Evolutionary conservation across 2,329 filamentous ascomycete genomes (phyloP).

Genomic region (Curvularia spicifera): DNA sequence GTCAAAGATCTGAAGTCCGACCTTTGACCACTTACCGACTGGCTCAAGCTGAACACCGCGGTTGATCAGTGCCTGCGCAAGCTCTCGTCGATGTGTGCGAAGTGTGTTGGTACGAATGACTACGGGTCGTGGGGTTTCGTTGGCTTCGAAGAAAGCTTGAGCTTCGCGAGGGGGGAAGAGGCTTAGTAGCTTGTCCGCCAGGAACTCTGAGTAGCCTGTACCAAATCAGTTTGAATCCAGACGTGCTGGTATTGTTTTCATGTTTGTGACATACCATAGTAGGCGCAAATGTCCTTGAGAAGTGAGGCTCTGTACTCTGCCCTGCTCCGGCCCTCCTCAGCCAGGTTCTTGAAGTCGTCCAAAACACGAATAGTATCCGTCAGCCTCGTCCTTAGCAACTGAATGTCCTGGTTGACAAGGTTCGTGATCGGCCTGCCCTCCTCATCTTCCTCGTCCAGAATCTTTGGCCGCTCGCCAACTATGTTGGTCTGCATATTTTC

Average conservation of each 20-base stretch:
- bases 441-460: slow-evolving; percentile 66
- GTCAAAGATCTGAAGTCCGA: slow-evolving; percentile 96
- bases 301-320: slow-evolving; percentile 88
- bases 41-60: slow-evolving; percentile 95
- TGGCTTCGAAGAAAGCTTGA: slow-evolving; percentile 98
- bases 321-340: slow-evolving; percentile 79
- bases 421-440: slow-evolving; percentile 64
- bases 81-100: slow-evolving; percentile 74
- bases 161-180: slow-evolving; percentile 93
- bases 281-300: slow-evolving; percentile 89
- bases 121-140: slow-evolving; percentile 90
- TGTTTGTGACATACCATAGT: slow-evolving; percentile 66
- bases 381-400: slow-evolving; percentile 85
- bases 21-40: slow-evolving; percentile 98
- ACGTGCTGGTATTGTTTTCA: not conserved
- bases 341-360: slow-evolving; percentile 83
- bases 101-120: slow-evolving; percentile 98
- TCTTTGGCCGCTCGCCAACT: slow-evolving; percentile 67
- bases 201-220: slow-evolving; percentile 78
- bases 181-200: slow-evolving; percentile 94
- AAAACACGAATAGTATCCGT: slow-evolving; percentile 92
- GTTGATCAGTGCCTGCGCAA: slow-evolving; percentile 93
- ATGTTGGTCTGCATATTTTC: slow-evolving; percentile 96
- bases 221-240: not conserved
- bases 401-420: slow-evolving; percentile 80